Evolutionary conservation across 2,329 filamentous ascomycete genomes (phyloP).

Genomic region (Diaporthe citriasiana): DNA sequence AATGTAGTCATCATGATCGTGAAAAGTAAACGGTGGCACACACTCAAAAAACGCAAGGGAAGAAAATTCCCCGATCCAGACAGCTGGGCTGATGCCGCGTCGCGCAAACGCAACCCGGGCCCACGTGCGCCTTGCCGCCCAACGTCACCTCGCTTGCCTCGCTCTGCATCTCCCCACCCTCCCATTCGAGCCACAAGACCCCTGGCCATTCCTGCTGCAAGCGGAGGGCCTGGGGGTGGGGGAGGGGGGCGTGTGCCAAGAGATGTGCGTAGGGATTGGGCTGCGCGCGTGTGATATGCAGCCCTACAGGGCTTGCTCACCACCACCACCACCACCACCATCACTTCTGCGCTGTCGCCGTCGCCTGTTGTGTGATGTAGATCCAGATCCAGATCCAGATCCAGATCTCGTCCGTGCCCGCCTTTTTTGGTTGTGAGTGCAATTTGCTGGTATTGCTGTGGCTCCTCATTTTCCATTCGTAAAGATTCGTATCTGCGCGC

Average conservation of each 20-base stretch:
- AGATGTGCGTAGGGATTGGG: slow-evolving; percentile 15
- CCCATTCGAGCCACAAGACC: slow-evolving; percentile 5
- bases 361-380: slow-evolving; percentile 33
- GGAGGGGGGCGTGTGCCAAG: slow-evolving; percentile 39
- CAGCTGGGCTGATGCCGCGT: slow-evolving; percentile 28
- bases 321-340: slow-evolving; percentile 17
- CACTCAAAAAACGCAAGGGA: slow-evolving; percentile 40
- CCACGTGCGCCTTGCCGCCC: slow-evolving; percentile 39
- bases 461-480: slow-evolving; percentile 5
- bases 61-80: slow-evolving; percentile 26
- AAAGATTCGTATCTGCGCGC: slow-evolving; percentile 1
- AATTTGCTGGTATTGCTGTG: slow-evolving; percentile 9
- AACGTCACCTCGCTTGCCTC: slow-evolving; percentile 39
- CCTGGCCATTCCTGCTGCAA: slow-evolving; percentile 33
- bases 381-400: not conserved
- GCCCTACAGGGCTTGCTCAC: slow-evolving; percentile 38
- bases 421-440: slow-evolving; percentile 15
- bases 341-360: not conserved
- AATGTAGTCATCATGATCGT: slow-evolving; percentile 17
- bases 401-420: slow-evolving; percentile 35
- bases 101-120: slow-evolving; percentile 25
- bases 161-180: slow-evolving; percentile 24
- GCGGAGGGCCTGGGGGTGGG: slow-evolving; percentile 34
- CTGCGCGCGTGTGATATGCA: slow-evolving; percentile 37
- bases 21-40: not conserved